Conservation (phyloP, 2,329 filamentous ascomycete species). For the Arthrocladium fulminans region DNA sequence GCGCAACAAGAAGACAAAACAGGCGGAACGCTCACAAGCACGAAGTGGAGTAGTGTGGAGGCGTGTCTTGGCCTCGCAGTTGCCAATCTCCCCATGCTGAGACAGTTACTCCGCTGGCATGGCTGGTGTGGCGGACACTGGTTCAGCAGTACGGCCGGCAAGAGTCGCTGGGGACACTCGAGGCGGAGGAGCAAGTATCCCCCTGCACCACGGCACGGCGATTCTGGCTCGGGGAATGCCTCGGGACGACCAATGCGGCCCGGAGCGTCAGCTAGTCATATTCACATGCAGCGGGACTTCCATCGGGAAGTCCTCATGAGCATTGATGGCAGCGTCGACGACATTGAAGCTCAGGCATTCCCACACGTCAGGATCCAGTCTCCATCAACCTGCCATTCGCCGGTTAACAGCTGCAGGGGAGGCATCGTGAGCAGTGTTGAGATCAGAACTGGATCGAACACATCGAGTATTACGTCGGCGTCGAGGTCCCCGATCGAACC, state of each 20-base stretch:
- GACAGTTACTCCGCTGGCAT: constrained; percentile 5
- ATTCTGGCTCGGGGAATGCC: neutral
- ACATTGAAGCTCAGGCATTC: constrained; percentile 2
- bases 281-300: constrained; percentile 5
- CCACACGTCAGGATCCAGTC: neutral
- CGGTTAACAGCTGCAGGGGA: neutral
- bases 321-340: neutral
- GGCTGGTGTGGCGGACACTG: constrained; percentile 7
- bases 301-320: neutral
- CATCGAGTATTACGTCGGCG: neutral
- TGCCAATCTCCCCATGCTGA: constrained; percentile 30
- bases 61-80: constrained; percentile 31
- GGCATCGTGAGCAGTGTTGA: neutral
- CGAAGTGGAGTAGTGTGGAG: constrained; percentile 33
- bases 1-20: constrained; percentile 22
- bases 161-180: constrained; percentile 6
- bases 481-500: constrained; percentile 1
- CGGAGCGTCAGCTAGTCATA: neutral
- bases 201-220: neutral
- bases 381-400: neutral
- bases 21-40: constrained; percentile 25
- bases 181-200: neutral
- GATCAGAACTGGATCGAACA: neutral
- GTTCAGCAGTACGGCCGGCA: constrained; percentile 8
- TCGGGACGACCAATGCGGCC: neutral